phyloP scores from a whole-genome alignment of 2,329 filamentous ascomycete species.

The Xylaria polymorpha region DNA sequence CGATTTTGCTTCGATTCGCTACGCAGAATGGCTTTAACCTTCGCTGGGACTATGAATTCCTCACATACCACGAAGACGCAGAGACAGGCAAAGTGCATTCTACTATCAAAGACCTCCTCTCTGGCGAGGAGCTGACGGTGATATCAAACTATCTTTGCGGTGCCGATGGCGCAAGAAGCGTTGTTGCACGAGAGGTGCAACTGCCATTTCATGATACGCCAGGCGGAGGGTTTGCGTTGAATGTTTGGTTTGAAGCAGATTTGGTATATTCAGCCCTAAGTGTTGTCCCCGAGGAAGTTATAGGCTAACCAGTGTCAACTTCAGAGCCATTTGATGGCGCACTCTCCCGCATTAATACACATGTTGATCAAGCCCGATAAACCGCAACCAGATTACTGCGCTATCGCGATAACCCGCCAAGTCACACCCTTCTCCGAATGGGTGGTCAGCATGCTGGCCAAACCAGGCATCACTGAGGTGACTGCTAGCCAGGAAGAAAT shows the following conservation, averaged over 20 bases:
- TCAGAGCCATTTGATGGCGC: slow-evolving; percentile 29
- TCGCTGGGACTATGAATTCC: slow-evolving; percentile 36
- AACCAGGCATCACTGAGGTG: slow-evolving; percentile 29
- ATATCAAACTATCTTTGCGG: slow-evolving; percentile 34
- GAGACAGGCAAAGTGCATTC: slow-evolving; percentile 32
- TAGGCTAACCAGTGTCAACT: slow-evolving; percentile 7
- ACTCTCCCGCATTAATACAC: slow-evolving; percentile 31
- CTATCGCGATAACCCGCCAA: slow-evolving; percentile 34
- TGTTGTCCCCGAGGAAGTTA: not conserved
- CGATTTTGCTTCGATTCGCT: slow-evolving; percentile 32
- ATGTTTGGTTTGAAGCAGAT: slow-evolving; percentile 37
- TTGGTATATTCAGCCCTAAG: slow-evolving; percentile 15
- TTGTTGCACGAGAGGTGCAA: slow-evolving; percentile 32
- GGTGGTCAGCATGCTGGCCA: slow-evolving; percentile 35
- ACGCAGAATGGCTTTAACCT: slow-evolving; percentile 36
- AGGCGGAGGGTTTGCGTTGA: slow-evolving; percentile 28
- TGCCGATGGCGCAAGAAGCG: slow-evolving; percentile 34
- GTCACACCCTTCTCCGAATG: slow-evolving; percentile 33
- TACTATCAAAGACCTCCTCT: slow-evolving; percentile 28
- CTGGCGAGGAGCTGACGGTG: slow-evolving; percentile 24
- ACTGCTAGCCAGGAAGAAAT: slow-evolving; percentile 28
- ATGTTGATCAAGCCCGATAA: slow-evolving; percentile 34
- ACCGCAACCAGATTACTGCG: slow-evolving; percentile 31
- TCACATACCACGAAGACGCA: slow-evolving; percentile 21
- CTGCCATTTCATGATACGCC: slow-evolving; percentile 30